These are phyloP conservation scores for Calonectria multiphialidica DNA, from an alignment of 2,329 filamentous ascomycete genomes.

Conservation along the genomic window DNA sequence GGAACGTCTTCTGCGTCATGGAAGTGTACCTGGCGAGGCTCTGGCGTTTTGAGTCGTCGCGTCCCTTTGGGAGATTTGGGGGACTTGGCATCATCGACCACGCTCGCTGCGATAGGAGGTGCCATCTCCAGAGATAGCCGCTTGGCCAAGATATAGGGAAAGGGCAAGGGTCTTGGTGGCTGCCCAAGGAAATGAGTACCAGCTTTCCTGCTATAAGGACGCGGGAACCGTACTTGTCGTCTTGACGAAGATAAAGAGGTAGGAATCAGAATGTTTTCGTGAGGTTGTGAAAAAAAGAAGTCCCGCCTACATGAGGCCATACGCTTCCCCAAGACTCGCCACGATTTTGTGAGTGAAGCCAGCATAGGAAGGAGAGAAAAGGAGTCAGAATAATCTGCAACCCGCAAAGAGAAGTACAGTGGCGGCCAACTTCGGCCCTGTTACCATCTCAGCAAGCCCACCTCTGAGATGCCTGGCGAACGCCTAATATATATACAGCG, in stretches of 20 bases:
- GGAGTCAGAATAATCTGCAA: background rate
- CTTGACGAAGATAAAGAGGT: background rate
- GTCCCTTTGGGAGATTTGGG: slow-evolving; percentile 48
- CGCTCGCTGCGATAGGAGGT: slow-evolving; percentile 35
- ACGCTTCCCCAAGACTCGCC: background rate
- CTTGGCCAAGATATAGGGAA: background rate
- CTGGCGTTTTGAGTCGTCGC: slow-evolving; percentile 43
- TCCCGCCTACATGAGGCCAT: background rate
- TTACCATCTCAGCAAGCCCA: slow-evolving; percentile 3
- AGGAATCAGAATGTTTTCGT: background rate
- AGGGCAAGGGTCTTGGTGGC: background rate
- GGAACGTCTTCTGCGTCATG: slow-evolving; percentile 25
- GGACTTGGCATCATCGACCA: slow-evolving; percentile 41
- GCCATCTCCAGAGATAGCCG: slow-evolving; percentile 35
- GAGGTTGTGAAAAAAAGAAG: background rate
- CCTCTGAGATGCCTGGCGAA: background rate
- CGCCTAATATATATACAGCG: background rate
- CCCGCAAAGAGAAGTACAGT: background rate
- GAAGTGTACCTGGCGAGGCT: slow-evolving; percentile 50
- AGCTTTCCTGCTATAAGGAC: background rate
- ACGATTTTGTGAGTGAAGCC: background rate
- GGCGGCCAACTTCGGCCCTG: background rate
- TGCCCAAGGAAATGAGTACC: background rate
- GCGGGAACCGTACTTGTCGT: background rate
- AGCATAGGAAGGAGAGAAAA: background rate